Base-by-base conservation (phyloP, 108 stramenopile species). In the Discostella pseudostelligera region DNA sequence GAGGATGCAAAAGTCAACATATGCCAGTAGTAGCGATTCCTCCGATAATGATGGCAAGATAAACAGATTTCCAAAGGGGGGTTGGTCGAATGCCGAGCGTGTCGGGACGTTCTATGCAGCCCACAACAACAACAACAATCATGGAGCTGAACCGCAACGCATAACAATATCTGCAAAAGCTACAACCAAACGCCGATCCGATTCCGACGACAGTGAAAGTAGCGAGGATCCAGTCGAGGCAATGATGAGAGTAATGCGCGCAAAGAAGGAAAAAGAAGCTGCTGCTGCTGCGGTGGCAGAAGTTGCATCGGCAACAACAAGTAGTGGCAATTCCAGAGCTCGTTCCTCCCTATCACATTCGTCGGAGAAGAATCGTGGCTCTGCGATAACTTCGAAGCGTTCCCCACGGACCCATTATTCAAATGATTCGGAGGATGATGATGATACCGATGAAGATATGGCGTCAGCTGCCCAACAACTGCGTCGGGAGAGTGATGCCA, bases 221-320 rank as follows among this genome's bases (percentile, higher is more conserved):
- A 43, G 42, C 42, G 42, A 43, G 53, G 28, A 35, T 35, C n/a
- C 53, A 13, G 53, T 54, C 3, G 32, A 29, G 53, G 32, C 53
- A 11, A 54, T 35, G 53, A 54, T 7, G 53, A 54, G 11, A 9
- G 10, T 16, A 35, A 16, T 54, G 14, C 12, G 53, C 13, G 53
- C 12, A 17, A 54, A 35, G 53, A 54, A 54, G 12, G n/a, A 43
- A 16, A 12, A 43, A 43, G n/a, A 43, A 43, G n/a, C 42, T 8
- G 42, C 42, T 7, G 42, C 42, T 3, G 32, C 32, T 4, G 32
- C 32, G 5, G 4, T 32, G 37, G 37, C 37, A 5, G 9, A 39
- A 9, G 37, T 9, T 39, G 37, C 9, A 12, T 2, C 7, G 12
- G 42, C 42, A 43, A 11, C 14, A 11, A n/a, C 42, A 43, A 43